Evolutionary conservation across 371 early-diverging fungal genomes (phyloP).

Genomic region (Mortierella polycephala): DNA sequence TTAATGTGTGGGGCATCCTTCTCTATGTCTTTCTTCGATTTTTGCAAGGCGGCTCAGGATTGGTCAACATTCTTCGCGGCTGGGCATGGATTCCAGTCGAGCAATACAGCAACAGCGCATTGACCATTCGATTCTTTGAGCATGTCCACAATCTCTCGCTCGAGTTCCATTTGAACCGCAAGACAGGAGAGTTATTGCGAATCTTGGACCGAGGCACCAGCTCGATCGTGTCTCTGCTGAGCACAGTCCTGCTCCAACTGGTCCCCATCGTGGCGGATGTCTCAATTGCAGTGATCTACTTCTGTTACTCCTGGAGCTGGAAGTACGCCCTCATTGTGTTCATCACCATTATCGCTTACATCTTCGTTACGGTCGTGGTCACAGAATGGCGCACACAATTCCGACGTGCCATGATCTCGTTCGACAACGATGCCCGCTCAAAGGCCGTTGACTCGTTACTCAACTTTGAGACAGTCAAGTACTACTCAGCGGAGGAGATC

Average conservation of each 20-base stretch:
- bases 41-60: conserved; percentile 83
- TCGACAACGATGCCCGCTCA: conserved; percentile 79
- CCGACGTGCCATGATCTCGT: conserved; percentile 77
- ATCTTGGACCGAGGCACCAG: conserved; percentile 89
- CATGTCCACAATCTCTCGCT: conserved; percentile 87
- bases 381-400: conserved; percentile 94
- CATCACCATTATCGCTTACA: conserved; percentile 86
- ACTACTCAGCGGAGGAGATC: conserved; percentile 80
- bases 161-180: conserved; percentile 90
- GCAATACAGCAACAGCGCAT: conserved; percentile 83
- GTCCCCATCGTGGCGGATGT: conserved; percentile 91
- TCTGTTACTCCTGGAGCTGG: conserved; percentile 73
- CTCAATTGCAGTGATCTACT: conserved; percentile 76
- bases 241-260: conserved; percentile 87
- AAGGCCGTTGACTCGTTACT: conserved; percentile 92
- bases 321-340: conserved; percentile 85
- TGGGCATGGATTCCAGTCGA: conserved; percentile 92
- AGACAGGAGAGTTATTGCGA: conserved; percentile 91
- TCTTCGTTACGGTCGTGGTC: conserved; percentile 80
- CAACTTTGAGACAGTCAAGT: conserved; percentile 97
- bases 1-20: conserved; percentile 25
- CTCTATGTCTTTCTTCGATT: conserved; percentile 78
- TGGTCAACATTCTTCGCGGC: conserved; percentile 80
- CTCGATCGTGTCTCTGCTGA: conserved; percentile 80
- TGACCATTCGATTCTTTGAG: conserved; percentile 85